Evolutionary conservation across 768 basidiomycete genomes (phyloP), one percentile per base, ranked within the genome.

Genomic region (Crucibulum laeve): DNA sequence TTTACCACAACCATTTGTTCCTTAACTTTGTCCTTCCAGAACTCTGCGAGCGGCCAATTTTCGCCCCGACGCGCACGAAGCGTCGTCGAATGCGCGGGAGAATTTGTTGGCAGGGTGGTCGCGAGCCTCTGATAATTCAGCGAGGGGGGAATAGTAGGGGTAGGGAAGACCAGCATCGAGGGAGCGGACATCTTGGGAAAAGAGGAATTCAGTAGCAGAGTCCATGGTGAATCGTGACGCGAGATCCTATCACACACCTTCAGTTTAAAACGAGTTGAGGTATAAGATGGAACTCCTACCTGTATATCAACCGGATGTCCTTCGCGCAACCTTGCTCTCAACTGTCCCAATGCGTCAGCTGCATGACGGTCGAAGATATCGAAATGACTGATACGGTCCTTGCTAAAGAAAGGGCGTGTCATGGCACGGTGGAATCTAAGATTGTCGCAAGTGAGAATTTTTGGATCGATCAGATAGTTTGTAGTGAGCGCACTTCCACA

Each of bases 401-500:
- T 70, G 49, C 46, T 68, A 61, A 84, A 82, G 65, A 81, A 83
- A 0, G 82, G 82, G 2, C 82, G 71, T 0, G 77, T 76, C 64
- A 82, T 78, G 0, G 68, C 55, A 11, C 80, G 74, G 49, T 82
- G 80, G 57, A 80, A 77, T 51, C 79, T 79, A 34, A 37, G 14
- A 26, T 40, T 17, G 14, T 1, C 18, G 17, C 28, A 14, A 35
- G 14, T 21, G 5, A 30, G 5, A 14, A 28, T 15, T 8, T 3
- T 1, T 11, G 22, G 15, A 39, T 11, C n/a, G 13, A 22, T 17
- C 5, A 32, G 30, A 18, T 48, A 61, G 33, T 42, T 38, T 22
- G n/a, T n/a, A n/a, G n/a, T n/a, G n/a, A 14, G 38, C 53, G 35
- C 14, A 80, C 72, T 80, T 82, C 80, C 80, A 82, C 59, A 70